Conservation (phyloP, 192 early-diverging fungal species). For the Mortierella claussenii region DNA sequence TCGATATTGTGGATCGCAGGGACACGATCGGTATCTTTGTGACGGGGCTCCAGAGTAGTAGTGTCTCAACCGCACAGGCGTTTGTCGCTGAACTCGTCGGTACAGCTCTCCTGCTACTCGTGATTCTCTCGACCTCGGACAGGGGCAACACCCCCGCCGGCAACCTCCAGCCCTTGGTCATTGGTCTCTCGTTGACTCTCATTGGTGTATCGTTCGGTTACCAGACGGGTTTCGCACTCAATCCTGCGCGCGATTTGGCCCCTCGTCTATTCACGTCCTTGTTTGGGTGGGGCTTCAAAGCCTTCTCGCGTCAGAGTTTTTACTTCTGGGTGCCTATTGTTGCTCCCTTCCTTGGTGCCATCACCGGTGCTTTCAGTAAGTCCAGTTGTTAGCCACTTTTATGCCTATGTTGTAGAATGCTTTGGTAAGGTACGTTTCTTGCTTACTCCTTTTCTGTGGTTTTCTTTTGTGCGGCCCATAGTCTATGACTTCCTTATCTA, state of each 20-base stretch:
- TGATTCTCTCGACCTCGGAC: slow-evolving; percentile 70
- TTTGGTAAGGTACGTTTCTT: too few species aligned
- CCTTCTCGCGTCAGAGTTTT: slow-evolving; percentile 67
- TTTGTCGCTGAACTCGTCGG: slow-evolving; percentile 70
- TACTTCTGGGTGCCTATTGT: slow-evolving; percentile 77
- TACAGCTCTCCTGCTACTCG: slow-evolving; percentile 69
- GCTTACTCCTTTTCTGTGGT: too few species aligned
- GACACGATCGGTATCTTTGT: slow-evolving; percentile 41
- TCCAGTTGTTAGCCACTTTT: too few species aligned
- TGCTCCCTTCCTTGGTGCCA: slow-evolving; percentile 71
- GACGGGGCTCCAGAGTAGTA: slow-evolving; percentile 9
- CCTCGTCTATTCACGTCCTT: slow-evolving; percentile 73
- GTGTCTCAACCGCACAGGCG: slow-evolving; percentile 59
- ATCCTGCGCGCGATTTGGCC: slow-evolving; percentile 81
- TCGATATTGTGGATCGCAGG: slow-evolving; percentile 64
- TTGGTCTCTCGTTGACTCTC: slow-evolving; percentile 64
- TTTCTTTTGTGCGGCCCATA: slow-evolving; percentile 68
- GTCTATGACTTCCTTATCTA: slow-evolving; percentile 43
- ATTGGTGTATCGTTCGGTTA: slow-evolving; percentile 69
- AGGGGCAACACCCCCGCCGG: slow-evolving; percentile 61
- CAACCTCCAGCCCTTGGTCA: slow-evolving; percentile 59
- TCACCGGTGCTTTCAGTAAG: slow-evolving; percentile 62
- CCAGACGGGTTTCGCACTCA: slow-evolving; percentile 74
- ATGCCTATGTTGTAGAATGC: too few species aligned
- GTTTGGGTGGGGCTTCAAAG: slow-evolving; percentile 68